Percentiles rank a stretch among this genome's conserved stretches.
These are phyloP conservation scores for Ascocoryne sarcoides DNA, from an alignment of 2,329 filamentous ascomycete genomes.

Conservation along the genomic window DNA sequence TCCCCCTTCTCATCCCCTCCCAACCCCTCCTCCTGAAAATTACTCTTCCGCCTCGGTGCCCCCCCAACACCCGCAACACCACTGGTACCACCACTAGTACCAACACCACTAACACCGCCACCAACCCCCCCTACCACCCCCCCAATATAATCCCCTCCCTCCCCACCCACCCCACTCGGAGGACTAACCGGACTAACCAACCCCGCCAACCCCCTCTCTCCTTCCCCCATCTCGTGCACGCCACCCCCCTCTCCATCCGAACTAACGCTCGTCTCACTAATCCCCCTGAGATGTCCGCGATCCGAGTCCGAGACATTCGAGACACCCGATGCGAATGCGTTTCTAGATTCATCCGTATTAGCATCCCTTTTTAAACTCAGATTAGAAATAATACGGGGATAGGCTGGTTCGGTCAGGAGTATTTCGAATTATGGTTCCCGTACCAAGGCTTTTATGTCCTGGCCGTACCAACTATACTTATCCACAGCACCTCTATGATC, in stretches of 20 bases:
- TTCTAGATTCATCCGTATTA: no score
- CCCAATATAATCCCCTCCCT: neutral
- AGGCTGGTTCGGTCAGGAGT: neutral
- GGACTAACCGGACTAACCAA: conserved; percentile 16
- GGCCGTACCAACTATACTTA: no score
- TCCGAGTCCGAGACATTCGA: conserved; percentile 15
- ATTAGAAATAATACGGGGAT: neutral
- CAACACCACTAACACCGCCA: neutral
- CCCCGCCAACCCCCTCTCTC: neutral
- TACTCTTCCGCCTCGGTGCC: conserved; percentile 14
- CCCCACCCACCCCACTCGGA: conserved; percentile 3
- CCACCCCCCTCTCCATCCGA: conserved; percentile 8
- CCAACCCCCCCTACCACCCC: neutral
- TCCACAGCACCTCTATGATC: no score
- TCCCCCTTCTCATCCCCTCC: conserved; percentile 11
- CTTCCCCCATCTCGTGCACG: conserved; percentile 1
- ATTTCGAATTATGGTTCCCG: no score
- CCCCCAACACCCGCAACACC: neutral
- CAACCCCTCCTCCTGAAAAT: conserved; percentile 24
- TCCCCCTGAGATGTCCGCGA: conserved; percentile 19
- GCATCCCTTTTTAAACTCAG: no score
- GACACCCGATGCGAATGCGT: conserved; percentile 11
- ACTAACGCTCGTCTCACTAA: conserved; percentile 21
- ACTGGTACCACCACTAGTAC: neutral
- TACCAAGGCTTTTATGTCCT: no score